Base-by-base conservation (phyloP, 2,329 filamentous ascomycete species). In the Xylariales sp. region DNA sequence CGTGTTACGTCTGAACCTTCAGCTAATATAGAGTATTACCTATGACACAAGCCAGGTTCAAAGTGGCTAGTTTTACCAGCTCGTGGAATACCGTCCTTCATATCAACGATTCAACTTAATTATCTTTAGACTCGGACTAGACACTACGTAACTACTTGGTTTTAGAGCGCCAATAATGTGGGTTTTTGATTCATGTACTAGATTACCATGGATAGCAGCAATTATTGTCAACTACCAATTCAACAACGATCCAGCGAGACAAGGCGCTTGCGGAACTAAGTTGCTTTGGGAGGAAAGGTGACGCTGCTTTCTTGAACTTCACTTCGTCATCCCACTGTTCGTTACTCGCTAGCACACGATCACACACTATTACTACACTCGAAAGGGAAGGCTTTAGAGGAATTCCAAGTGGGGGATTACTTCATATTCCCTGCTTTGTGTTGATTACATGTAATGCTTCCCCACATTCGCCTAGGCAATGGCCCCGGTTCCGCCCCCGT, bases 401-500 rank as follows among this genome's bases (percentile, higher is more conserved):
- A 36, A n/a, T 18, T 43, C 18, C 32, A n/a, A 46, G 54, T 16
- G 49, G 43, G 62, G 50, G 50, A 45, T 50, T 52, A n/a, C 16
- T 50, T 55, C 58, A 34, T 16, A 43, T 57, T 64, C 43, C 36
- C 30, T 36, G 45, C 39, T 50, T 46, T 52, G 18, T 9, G n/a
- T 48, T n/a, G n/a, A 45, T 23, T 18, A 16, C 14, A 34, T 34
- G 57, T 41, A 52, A 28, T n/a, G 28, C 46, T 69, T 65, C 67
- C 67, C 67, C 67, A 59, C 67, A 63, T 36, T 60, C 39, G 4
- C 10, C 30, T 43, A 28, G 23, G 23, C 23, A 23, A 23, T 46
- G 30, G 34, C 36, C 45, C 60, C 60, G 54, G 65, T 57, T 61
- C 36, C 39, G 50, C 34, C 16, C 50, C 56, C 61, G 55, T 57